These are phyloP conservation scores for Beauveria varroae DNA, from an alignment of 2,329 filamentous ascomycete genomes.

Conservation along the genomic window DNA sequence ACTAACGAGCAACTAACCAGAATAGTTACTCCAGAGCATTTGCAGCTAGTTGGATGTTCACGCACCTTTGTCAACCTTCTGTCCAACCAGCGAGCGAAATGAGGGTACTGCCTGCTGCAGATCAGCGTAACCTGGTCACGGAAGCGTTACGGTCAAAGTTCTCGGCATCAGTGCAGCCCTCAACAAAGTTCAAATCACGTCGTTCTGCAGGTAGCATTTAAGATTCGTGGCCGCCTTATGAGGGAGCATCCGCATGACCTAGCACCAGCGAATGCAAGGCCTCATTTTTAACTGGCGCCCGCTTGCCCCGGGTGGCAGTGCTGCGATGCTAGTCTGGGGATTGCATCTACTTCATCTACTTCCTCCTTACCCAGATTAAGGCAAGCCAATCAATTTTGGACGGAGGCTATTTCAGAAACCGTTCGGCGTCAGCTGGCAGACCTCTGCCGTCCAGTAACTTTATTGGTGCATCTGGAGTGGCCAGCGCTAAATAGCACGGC, in stretches of 20 bases:
- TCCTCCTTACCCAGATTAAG: background rate
- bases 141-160: background rate
- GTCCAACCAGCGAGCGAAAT: background rate
- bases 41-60: background rate
- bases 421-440: slow-evolving; percentile 1
- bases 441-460: background rate
- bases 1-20: background rate
- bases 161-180: background rate
- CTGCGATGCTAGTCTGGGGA: slow-evolving; percentile 1
- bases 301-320: background rate
- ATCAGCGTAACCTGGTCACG: background rate
- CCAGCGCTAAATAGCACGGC: background rate
- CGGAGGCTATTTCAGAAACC: background rate
- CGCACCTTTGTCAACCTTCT: background rate
- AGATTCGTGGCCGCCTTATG: background rate
- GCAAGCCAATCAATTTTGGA: background rate
- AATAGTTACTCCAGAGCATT: background rate
- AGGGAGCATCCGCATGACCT: background rate
- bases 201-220: background rate
- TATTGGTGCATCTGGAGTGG: background rate
- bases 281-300: background rate
- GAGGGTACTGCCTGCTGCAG: background rate
- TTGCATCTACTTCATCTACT: background rate
- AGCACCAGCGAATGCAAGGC: background rate
- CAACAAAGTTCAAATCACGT: background rate